phyloP scores from a whole-genome alignment of 2,329 filamentous ascomycete genomes.

The Dothistroma pini region DNA sequence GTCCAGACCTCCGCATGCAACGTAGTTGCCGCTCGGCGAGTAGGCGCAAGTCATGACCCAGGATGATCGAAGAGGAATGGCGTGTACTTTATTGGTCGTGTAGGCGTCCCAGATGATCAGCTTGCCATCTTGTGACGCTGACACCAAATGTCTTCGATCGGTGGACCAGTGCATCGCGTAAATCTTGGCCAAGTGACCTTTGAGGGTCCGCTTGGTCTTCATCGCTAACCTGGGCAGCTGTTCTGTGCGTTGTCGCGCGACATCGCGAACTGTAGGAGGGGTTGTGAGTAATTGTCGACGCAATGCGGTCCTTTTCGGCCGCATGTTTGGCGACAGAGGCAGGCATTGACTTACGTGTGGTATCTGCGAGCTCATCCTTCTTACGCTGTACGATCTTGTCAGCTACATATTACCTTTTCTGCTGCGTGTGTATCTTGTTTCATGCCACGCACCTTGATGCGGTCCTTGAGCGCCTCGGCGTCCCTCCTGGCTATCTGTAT shows the following conservation, averaged over 20 bases:
- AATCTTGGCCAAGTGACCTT: slow-evolving; percentile 98
- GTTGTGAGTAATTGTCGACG: slow-evolving; percentile 16
- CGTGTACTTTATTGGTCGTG: slow-evolving; percentile 99
- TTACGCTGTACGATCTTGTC: slow-evolving; percentile 54
- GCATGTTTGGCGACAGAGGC: slow-evolving; percentile 4
- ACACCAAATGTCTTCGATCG: slow-evolving; percentile 93
- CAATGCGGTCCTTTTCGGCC: slow-evolving; percentile 8
- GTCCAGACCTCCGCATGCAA: slow-evolving; percentile 96
- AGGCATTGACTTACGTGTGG: slow-evolving; percentile 70
- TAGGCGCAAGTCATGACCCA: slow-evolving; percentile 99
- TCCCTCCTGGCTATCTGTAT: slow-evolving; percentile 98
- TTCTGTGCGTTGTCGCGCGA: slow-evolving; percentile 89
- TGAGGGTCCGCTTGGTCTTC: slow-evolving; percentile 95
- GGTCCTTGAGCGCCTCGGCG: slow-evolving; percentile 95
- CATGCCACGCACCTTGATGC: slow-evolving; percentile 45
- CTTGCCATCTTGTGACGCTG: slow-evolving; percentile 97
- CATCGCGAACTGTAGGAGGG: slow-evolving; percentile 69
- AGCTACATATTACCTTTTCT: background rate
- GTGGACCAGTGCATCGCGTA: slow-evolving; percentile 99
- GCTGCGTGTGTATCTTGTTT: slow-evolving; percentile 30
- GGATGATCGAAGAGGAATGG: slow-evolving; percentile 92
- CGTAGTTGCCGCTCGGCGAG: slow-evolving; percentile 95
- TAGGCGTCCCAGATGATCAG: slow-evolving; percentile 99
- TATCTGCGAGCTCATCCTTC: slow-evolving; percentile 99
- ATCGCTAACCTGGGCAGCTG: slow-evolving; percentile 89